Base-by-base conservation (phyloP, 1,284 basidiomycete genomes). In the Ceratobasidium sp. region DNA sequence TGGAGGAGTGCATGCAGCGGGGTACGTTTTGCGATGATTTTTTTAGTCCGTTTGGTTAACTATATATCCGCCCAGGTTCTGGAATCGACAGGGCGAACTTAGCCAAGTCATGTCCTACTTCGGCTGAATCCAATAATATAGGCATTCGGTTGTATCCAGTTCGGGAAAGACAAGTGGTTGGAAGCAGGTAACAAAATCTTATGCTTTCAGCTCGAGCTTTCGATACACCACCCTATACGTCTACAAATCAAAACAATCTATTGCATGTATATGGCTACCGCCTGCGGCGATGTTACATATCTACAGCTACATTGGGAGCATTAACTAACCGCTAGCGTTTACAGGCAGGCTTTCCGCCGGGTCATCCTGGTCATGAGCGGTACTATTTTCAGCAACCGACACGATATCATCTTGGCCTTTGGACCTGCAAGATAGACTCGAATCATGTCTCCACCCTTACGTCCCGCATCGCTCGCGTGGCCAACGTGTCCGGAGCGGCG, bases 1-100 rank as follows among this genome's bases (percentile, higher is more conserved):
- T 24, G 76, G 74, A 2, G 75, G 76, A 13, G 61, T 76, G 5
- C 29, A 76, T 14, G 76, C 76, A 7, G 75, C 76, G 37, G 76
- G 76, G 76, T 77, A 63, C 9, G 75, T 56, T 48, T 0, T 19
- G 1, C 27, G 22, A 16, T 22, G 27, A 16, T 2, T 31, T 1
- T 31, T 54, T n/a, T 0, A 14, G 41, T 27, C 56, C 24, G 9
- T 8, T 9, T 58, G 27, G n/a, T 39, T 46, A 27, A 27, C 9
- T 22, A 64, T 29, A 39, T 61, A 7, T 16, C 34, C 34, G 3
- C 19, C 46, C 58, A 77, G 76, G 11, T 77, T 77, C 49, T 77
- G 76, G 76, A 37, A 51, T 19, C 37, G 34, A 19, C 22, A 54
- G 2, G 76, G 74, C 1, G 13, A 22, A 39, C 53, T 43, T n/a